Evolutionary conservation across 768 basidiomycete genomes (phyloP), one percentile per base, ranked within the genome.

Genomic region (Naematelia encephala): DNA sequence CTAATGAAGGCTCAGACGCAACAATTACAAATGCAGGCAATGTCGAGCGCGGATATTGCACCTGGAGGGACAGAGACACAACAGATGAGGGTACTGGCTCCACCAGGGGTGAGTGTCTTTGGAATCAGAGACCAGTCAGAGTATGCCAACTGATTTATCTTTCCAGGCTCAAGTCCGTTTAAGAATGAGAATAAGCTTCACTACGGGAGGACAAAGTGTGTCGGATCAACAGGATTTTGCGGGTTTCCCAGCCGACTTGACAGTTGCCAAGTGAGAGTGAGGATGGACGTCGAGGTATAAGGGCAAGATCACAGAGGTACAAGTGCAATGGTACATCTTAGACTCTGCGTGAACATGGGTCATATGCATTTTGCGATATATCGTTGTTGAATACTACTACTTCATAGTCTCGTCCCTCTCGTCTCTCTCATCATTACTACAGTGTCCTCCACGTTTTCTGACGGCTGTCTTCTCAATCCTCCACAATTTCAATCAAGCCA

Each of bases 1-100:
- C 62, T 60, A 59, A 61, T 45, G 4, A 10, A 8, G n/a, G 8
- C 1, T 4, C 70, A 98, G 91, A 89, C 92, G 0, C 93, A 96
- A 78, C 92, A 96, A 75, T 77, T 99, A 56, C 93, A 97, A 76
- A 99, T 99, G 94, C 82, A 91, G 57, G 91, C 94, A 4, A 97
- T 98, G 88, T 91, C 91, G 4, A 91, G 87, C 76, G 81, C 87
- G 11, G 87, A 84, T 53, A 82, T 99, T 44, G 79, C 78, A 29
- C 86, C 90, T 0, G 90, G 91, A 1, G 79, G 85, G 8, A 83
- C 84, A 14, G 94, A 98, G 77, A 94, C 92, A 10, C 96, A 98
- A 74, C 91, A 94, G 74, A 88, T 99, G 89, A 84, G 91, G 10
- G 85, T 99, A 39, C 81, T 89, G 26, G 90, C 91, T 11, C 91